Base-by-base conservation (phyloP, 1,139 yeast species). In the Hyphopichia fennica region DNA sequence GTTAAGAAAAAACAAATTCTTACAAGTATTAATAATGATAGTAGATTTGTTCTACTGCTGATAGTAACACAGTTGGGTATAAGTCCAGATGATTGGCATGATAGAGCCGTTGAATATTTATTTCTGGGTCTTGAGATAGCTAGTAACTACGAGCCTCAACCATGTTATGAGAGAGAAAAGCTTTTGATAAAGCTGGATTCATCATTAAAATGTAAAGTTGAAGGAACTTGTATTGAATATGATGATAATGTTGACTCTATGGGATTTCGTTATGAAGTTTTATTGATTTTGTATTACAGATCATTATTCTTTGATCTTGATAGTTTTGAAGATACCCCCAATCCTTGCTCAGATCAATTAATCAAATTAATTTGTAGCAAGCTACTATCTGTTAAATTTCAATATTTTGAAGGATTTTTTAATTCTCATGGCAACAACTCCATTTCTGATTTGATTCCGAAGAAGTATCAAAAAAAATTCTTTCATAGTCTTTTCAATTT, bases 141-240 rank as follows among this genome's bases (percentile, higher is more conserved):
- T 29, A 33, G 34, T n/a, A 34, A 38, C 4, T 7, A 34, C 18
- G 45, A 46, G 5, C 68, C 72, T 0, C 40, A 40, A 10, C 58
- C 71, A 1, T 67, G 69, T 41, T 70, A 58, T 42, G 51, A 52
- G 9, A 53, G 66, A 29, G 75, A 69, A 37, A 45, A 41, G 19
- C 27, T 37, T 2, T 43, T 65, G n/a, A 47, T 66, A 3, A 51
- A 47, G 35, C 50, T 50, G 14, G 67, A 60, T 34, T 45, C 49
- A 2, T 37, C 41, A 8, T 33, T 42, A 3, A 45, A 40, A 22
- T 49, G 48, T 11, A 44, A 41, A 6, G 27, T 44, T 28, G 30
- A 43, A 35, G 41, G 37, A 2, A 19, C 18, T n/a, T 28, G 44
- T 17, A n/a, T 38, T 13, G 44, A 44, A 6, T 51, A 34, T 38